phyloP scores from a whole-genome alignment of 371 early-diverging fungal genomes.

The Apophysomyces ossiformis region DNA sequence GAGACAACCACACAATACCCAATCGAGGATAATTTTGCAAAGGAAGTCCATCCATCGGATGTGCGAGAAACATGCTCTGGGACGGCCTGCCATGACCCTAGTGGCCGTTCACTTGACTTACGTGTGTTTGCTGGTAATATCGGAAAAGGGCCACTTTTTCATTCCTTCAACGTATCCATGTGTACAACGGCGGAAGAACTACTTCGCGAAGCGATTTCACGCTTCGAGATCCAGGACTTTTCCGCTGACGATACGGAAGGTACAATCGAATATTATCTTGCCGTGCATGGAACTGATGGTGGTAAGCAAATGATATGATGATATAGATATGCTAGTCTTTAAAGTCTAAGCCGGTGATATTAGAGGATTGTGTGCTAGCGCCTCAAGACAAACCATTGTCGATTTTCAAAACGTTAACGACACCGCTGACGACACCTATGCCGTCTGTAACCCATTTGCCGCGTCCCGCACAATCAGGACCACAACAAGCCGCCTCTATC shows the following conservation, averaged over 20 bases:
- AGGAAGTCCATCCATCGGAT: background rate
- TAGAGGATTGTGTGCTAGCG: slow-evolving; percentile 47
- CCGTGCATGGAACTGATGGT: slow-evolving; percentile 60
- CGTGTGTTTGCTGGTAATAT: slow-evolving; percentile 61
- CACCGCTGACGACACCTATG: slow-evolving; percentile 57
- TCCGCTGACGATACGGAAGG: slow-evolving; percentile 31
- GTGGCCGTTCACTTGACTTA: slow-evolving; percentile 11
- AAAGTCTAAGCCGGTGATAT: slow-evolving; percentile 14
- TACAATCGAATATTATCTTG: slow-evolving; percentile 50
- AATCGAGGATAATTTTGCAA: background rate
- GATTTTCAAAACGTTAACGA: slow-evolving; percentile 57
- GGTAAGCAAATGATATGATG: slow-evolving; percentile 31
- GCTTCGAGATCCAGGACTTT: slow-evolving; percentile 39
- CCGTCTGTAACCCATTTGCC: slow-evolving; percentile 34
- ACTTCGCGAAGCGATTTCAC: slow-evolving; percentile 43
- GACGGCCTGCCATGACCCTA: background rate
- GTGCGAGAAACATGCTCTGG: background rate
- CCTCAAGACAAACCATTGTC: slow-evolving; percentile 55
- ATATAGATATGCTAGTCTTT: background rate
- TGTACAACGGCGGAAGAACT: slow-evolving; percentile 53
- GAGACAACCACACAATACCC: slow-evolving; percentile 8
- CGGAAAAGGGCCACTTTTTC: slow-evolving; percentile 58
- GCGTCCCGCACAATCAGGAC: background rate
- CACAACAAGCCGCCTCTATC: background rate
- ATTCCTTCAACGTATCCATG: slow-evolving; percentile 44